phyloP scores from a whole-genome alignment of 129 eudicot species.

The Escallonia herrerae region DNA sequence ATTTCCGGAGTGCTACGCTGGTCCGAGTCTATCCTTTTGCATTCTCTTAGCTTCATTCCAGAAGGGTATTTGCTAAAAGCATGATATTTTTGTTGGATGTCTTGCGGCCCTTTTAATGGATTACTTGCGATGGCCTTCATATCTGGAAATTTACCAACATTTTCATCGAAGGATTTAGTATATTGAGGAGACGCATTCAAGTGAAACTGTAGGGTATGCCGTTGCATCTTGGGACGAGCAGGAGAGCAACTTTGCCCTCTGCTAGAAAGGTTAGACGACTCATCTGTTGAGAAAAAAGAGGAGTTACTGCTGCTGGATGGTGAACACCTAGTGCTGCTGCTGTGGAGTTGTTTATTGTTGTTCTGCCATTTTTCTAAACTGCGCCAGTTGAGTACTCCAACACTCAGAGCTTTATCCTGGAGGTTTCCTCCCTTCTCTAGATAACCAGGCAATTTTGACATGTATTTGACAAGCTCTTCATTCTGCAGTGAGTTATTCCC shows the following conservation, averaged over 20 bases:
- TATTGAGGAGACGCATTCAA: constrained; percentile 30
- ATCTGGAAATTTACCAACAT: constrained; percentile 18
- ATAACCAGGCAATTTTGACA: constrained; percentile 73
- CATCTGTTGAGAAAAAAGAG: constrained; percentile 56
- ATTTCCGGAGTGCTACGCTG: constrained; percentile 11
- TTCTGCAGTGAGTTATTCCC: constrained; percentile 10
- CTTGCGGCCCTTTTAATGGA: background rate
- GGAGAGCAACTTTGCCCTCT: constrained; percentile 54
- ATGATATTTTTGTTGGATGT: constrained; percentile 5
- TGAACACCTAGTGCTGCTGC: constrained; percentile 27
- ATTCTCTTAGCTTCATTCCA: constrained; percentile 18
- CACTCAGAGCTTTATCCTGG: constrained; percentile 51
- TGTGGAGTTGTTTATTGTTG: constrained; percentile 22
- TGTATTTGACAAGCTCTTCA: constrained; percentile 73
- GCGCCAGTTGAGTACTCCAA: constrained; percentile 85
- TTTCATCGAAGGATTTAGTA: constrained; percentile 17
- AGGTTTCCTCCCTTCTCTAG: constrained; percentile 53
- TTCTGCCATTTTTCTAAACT: constrained; percentile 68
- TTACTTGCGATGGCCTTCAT: constrained; percentile 7
- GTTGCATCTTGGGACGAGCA: constrained; percentile 28
- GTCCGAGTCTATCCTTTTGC: constrained; percentile 12
- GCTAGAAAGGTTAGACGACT: constrained; percentile 41
- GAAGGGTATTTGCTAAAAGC: constrained; percentile 2
- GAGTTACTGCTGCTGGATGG: constrained; percentile 43
- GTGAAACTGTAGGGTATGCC: constrained; percentile 39